Conservation (phyloP, 2,329 filamentous ascomycete species). For the Apiospora aurea region DNA sequence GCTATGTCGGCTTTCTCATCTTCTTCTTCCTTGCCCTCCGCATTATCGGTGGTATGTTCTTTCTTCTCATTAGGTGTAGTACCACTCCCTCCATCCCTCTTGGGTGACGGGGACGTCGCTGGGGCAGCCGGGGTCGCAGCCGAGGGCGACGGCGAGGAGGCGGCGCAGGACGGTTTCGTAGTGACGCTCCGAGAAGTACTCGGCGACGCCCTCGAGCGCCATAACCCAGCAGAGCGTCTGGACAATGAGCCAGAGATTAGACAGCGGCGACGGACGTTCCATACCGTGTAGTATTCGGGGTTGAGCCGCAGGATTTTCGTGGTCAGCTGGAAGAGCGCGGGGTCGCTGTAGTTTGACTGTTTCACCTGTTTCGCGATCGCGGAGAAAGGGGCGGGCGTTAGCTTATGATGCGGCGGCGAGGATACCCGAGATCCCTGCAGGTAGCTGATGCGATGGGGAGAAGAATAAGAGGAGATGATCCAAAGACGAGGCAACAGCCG, state of each 20-base stretch:
- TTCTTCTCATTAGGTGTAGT: conserved; percentile 55
- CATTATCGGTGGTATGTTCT: conserved; percentile 38
- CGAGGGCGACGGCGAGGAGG: conserved; percentile 61
- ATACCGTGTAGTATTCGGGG: conserved; percentile 90
- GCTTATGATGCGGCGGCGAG: conserved; percentile 15
- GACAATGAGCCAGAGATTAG: conserved; percentile 66
- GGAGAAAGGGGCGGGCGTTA: conserved; percentile 27
- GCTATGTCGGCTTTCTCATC: conserved; percentile 22
- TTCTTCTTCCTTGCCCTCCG: conserved; percentile 31
- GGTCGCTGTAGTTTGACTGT: conserved; percentile 55
- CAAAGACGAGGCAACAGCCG: conserved; percentile 26
- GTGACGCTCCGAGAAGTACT: conserved; percentile 61
- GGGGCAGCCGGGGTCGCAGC: conserved; percentile 57
- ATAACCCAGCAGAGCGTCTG: conserved; percentile 52
- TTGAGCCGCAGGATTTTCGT: conserved; percentile 78
- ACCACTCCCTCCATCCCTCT: conserved; percentile 60
- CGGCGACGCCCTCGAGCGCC: conserved; percentile 61
- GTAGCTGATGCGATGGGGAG: background rate
- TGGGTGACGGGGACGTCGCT: conserved; percentile 52
- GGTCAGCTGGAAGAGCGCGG: conserved; percentile 69
- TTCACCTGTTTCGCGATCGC: conserved; percentile 38
- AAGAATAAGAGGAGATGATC: background rate
- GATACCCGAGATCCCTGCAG: background rate
- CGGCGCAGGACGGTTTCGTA: conserved; percentile 69
- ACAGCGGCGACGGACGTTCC: conserved; percentile 84